These are phyloP conservation scores for Phlegmacium glaucopus DNA, from an alignment of 768 basidiomycete species.

Conservation along the genomic window DNA sequence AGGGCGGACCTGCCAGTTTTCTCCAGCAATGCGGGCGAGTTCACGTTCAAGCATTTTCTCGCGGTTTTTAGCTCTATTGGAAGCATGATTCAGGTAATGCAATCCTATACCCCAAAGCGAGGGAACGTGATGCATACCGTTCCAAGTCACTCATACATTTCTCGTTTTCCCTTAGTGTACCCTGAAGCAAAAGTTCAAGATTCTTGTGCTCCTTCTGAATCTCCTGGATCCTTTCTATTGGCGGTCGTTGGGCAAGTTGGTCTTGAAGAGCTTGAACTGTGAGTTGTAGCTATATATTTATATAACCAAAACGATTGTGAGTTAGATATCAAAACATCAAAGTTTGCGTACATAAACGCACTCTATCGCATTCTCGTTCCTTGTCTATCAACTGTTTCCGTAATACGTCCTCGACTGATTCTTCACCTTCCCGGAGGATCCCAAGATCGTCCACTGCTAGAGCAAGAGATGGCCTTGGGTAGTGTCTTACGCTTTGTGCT, in stretches of 20 bases:
- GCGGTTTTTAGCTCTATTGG: slow-evolving; percentile 52
- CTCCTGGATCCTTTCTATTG: slow-evolving; percentile 60
- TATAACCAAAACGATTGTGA: not conserved
- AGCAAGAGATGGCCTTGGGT: slow-evolving; percentile 49
- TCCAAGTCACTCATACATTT: slow-evolving; percentile 80
- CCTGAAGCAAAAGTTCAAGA: slow-evolving; percentile 70
- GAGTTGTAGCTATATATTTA: slow-evolving; percentile 58
- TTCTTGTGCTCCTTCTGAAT: slow-evolving; percentile 73
- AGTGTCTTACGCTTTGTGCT: slow-evolving; percentile 58
- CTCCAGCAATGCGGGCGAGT: slow-evolving; percentile 64
- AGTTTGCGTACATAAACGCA: slow-evolving; percentile 19
- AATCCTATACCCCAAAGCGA: not conserved
- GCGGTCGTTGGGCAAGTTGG: slow-evolving; percentile 64
- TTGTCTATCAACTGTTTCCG: slow-evolving; percentile 64
- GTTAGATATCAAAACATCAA: not conserved
- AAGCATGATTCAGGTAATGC: not conserved
- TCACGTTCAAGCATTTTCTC: slow-evolving; percentile 78
- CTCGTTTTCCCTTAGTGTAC: slow-evolving; percentile 85
- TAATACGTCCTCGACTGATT: slow-evolving; percentile 57
- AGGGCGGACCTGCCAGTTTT: slow-evolving; percentile 73
- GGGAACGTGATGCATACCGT: slow-evolving; percentile 38
- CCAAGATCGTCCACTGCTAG: slow-evolving; percentile 57
- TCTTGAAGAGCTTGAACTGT: slow-evolving; percentile 62
- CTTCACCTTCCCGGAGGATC: slow-evolving; percentile 54
- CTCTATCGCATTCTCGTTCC: slow-evolving; percentile 70